These are phyloP conservation scores for Aspergillus avenaceus DNA, from an alignment of 495 filamentous ascomycete species.

Conservation along the genomic window DNA sequence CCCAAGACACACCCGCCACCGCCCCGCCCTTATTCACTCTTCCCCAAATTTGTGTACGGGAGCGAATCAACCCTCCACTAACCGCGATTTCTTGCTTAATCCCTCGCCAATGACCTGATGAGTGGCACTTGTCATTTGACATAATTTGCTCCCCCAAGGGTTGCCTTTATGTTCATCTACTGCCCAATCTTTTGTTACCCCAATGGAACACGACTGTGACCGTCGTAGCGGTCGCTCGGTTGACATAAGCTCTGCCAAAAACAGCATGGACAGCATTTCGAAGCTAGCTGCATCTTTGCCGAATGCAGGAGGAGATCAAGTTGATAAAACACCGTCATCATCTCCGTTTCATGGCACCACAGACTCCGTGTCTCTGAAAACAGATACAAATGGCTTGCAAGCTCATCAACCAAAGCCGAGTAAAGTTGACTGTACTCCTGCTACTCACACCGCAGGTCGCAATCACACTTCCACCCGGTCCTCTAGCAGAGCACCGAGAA, in stretches of 20 bases:
- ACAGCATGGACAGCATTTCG: conserved; percentile 6
- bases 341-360: conserved; percentile 11
- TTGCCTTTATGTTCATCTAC: too few relatives aligned
- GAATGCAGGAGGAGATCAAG: conserved; percentile 12
- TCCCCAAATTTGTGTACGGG: too few relatives aligned
- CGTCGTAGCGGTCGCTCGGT: conserved; percentile 38
- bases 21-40: too few relatives aligned
- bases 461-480: conserved; percentile 54
- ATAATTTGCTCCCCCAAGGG: too few relatives aligned
- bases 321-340: conserved; percentile 13
- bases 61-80: too few relatives aligned
- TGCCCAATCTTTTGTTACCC: background rate
- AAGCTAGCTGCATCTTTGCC: conserved; percentile 1
- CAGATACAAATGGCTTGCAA: conserved; percentile 4
- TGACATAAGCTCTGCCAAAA: conserved; percentile 12
- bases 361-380: conserved; percentile 10
- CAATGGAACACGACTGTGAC: conserved; percentile 24
- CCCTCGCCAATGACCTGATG: too few relatives aligned
- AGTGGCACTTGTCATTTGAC: too few relatives aligned
- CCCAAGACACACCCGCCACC: too few relatives aligned
- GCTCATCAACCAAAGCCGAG: conserved; percentile 12
- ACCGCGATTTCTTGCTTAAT: too few relatives aligned
- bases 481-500: conserved; percentile 66
- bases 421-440: conserved; percentile 18
- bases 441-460: conserved; percentile 18